Base-by-base conservation (phyloP, 305 asterid genomes). In the Fraxinus albicans region DNA sequence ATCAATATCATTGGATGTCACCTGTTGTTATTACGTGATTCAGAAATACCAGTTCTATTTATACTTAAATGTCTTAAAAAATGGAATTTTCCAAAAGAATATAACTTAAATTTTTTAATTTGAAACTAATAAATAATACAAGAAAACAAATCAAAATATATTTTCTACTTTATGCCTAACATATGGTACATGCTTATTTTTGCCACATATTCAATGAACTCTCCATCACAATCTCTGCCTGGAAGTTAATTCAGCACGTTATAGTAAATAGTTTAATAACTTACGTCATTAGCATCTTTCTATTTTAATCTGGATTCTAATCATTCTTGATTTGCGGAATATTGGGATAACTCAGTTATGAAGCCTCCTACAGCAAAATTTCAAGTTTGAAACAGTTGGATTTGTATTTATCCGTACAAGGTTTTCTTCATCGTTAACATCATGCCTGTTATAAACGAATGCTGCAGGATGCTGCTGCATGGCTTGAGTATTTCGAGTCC, bases 401-500 rank as follows among this genome's bases (percentile, higher is more conserved):
- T 33, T 65, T 10, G 77, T 12, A 15, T 72, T 79, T 36, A 74
- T 17, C 50, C 1, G 6, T 73, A 42, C 80, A 86, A 77, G 81
- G 63, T 84, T 42, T 58, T 79, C 77, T 76, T 76, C 58, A 74
- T 77, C 80, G 73, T 31, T 77, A 34, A 34, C 42, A 40, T 79
- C 76, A 21, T 80, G 88, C 80, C 40, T 63, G 80, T 79, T 75
- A 55, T 58, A 79, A 72, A 80, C 77, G 25, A 77, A 83, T 86
- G 84, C 85, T 86, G 84, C 91, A 93, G 99, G 99, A 95, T 88
- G 99, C 99, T 53, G 99, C 99, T 86, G 99, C 99, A 47, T 95
- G 99, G 99, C 98, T 94, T 40, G 98, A 95, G 88, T 94, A 95
- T 87, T 95, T 95, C 81, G 99, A 95, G 88, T 95, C 99, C 67